These are phyloP conservation scores for Nothomitra cinnamomea DNA, from an alignment of 2,329 filamentous ascomycete species.

Conservation along the genomic window DNA sequence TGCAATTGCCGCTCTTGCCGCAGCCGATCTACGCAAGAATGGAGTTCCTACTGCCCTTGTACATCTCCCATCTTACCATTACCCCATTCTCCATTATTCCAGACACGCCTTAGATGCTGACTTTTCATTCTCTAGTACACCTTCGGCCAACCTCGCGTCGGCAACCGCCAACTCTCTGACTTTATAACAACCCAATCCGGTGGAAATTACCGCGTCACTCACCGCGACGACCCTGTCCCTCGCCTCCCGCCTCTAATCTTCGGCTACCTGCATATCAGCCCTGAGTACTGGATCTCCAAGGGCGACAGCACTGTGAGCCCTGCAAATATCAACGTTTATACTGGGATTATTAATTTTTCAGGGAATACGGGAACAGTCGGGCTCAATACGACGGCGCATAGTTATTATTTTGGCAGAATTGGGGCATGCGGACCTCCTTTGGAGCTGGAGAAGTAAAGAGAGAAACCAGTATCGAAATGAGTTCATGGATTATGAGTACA, in stretches of 20 bases:
- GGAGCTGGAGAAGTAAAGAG: no score
- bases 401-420: constrained; percentile 31
- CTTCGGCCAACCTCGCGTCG: constrained; percentile 49
- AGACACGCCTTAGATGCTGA: background rate
- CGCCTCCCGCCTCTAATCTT: constrained; percentile 44
- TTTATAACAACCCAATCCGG: constrained; percentile 37
- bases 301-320: constrained; percentile 19
- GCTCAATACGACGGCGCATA: constrained; percentile 29
- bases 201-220: constrained; percentile 45
- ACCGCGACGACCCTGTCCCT: constrained; percentile 49
- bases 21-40: constrained; percentile 33
- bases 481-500: no score
- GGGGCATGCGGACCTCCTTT: constrained; percentile 20
- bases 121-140: constrained; percentile 28
- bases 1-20: constrained; percentile 43
- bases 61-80: constrained; percentile 2
- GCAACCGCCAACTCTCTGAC: constrained; percentile 35
- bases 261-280: constrained; percentile 47
- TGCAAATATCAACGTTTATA: constrained; percentile 29
- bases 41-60: constrained; percentile 34
- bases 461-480: no score
- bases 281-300: constrained; percentile 47
- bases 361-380: constrained; percentile 36
- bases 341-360: constrained; percentile 27
- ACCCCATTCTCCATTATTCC: background rate